Conservation (phyloP, 163 green algal genomes). For the Volvox carteri region DNA sequence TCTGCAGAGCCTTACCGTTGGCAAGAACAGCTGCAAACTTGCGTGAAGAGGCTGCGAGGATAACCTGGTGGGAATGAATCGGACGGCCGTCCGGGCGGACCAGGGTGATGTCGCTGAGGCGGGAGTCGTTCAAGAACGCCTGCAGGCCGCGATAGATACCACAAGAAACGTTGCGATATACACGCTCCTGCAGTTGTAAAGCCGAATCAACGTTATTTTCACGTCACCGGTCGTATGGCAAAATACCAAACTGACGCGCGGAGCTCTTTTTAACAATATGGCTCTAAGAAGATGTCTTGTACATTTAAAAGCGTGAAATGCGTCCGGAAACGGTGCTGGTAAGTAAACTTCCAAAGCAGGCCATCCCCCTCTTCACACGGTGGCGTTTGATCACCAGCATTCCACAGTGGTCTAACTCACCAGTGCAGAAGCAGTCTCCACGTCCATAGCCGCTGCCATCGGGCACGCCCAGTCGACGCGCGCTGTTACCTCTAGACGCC, state of each 20-base stretch:
- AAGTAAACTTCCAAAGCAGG: too few relatives aligned
- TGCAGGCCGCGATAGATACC: conserved; percentile 21
- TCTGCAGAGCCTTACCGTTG: conserved; percentile 63
- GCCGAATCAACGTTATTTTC: not conserved
- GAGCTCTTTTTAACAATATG: too few relatives aligned
- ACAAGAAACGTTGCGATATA: conserved; percentile 18
- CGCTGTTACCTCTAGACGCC: not conserved
- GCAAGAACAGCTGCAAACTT: conserved; percentile 67
- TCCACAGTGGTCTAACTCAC: not conserved
- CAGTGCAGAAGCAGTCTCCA: not conserved
- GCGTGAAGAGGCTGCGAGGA: conserved; percentile 60
- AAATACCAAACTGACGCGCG: too few relatives aligned
- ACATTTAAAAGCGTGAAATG: too few relatives aligned
- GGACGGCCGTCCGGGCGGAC: conserved; percentile 62
- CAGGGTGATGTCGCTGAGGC: conserved; percentile 65
- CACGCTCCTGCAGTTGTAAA: not conserved
- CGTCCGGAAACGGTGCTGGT: too few relatives aligned
- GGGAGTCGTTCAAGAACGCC: conserved; percentile 59
- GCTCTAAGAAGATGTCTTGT: too few relatives aligned
- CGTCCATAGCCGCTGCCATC: not conserved
- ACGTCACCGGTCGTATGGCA: not conserved
- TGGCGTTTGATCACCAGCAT: not conserved
- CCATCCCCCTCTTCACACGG: not conserved
- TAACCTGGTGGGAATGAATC: conserved; percentile 66
- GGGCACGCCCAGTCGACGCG: not conserved